Percentiles rank a stretch among this genome's conserved stretches.
Evolutionary conservation across 768 basidiomycete species (phyloP).

Genomic region (Mycena polygramma): DNA sequence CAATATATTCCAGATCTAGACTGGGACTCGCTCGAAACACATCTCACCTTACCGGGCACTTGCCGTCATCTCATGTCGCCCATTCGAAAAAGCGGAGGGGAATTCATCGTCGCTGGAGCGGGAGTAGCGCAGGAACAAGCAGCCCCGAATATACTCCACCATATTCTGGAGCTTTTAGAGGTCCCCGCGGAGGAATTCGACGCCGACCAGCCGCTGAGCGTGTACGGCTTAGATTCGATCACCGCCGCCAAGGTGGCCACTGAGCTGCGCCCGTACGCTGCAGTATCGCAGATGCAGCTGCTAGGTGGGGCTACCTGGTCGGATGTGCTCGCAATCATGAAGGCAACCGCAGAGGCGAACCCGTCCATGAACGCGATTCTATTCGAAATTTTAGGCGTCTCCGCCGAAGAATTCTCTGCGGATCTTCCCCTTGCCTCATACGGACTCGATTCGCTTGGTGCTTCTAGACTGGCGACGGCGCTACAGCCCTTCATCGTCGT

Average conservation of each 20-base stretch:
- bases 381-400: constrained; percentile 40
- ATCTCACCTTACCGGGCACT: neutral
- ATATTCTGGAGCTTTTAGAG: constrained; percentile 12
- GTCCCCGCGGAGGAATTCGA: constrained; percentile 13
- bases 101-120: neutral
- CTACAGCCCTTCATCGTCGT: constrained; percentile 41
- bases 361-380: constrained; percentile 11
- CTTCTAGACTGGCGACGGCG: constrained; percentile 43
- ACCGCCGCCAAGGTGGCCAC: constrained; percentile 8
- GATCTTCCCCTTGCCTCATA: constrained; percentile 48
- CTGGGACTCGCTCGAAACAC: neutral
- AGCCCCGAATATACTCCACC: neutral
- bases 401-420: constrained; percentile 41
- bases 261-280: constrained; percentile 10
- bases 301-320: constrained; percentile 16
- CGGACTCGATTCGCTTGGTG: constrained; percentile 49
- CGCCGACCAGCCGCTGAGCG: neutral
- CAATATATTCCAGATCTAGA: constrained; percentile 26
- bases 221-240: constrained; percentile 23
- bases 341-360: neutral
- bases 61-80: neutral
- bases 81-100: neutral
- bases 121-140: neutral
- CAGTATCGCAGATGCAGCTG: constrained; percentile 18
- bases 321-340: neutral